Percentiles rank a stretch among this genome's conserved stretches.
These are phyloP conservation scores for Phytophthora pisi DNA, from an alignment of 352 stramenopile species.

Conservation along the genomic window DNA sequence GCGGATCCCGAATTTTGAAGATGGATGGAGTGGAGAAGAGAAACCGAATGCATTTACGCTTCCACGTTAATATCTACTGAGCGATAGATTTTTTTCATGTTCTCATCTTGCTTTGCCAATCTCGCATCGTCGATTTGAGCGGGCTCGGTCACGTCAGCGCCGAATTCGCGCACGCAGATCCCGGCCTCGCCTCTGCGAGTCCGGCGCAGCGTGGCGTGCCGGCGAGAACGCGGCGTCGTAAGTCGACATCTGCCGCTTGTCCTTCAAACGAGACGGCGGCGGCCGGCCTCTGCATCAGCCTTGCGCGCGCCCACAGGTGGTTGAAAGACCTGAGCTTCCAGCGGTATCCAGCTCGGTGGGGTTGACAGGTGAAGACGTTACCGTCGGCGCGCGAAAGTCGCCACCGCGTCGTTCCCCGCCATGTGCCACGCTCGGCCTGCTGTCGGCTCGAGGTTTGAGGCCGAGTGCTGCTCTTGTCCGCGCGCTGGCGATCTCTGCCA, in stretches of 20 bases:
- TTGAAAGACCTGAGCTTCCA: not conserved
- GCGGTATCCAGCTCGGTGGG: slow-evolving; percentile 28
- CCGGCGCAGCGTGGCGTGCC: slow-evolving; percentile 18
- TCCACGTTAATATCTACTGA: slow-evolving; percentile 23
- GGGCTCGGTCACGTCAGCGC: slow-evolving; percentile 3
- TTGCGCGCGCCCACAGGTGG: not conserved
- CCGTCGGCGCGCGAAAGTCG: slow-evolving; percentile 15
- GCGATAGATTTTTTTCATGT: slow-evolving; percentile 26
- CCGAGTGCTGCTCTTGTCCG: not conserved
- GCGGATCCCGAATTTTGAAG: slow-evolving; percentile 18
- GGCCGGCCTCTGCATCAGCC: slow-evolving; percentile 11
- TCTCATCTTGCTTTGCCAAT: slow-evolving; percentile 5
- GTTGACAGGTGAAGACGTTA: slow-evolving; percentile 13
- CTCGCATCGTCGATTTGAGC: slow-evolving; percentile 24
- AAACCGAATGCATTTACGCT: slow-evolving; percentile 22
- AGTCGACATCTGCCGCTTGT: slow-evolving; percentile 10
- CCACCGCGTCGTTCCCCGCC: slow-evolving; percentile 21
- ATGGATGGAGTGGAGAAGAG: slow-evolving; percentile 1
- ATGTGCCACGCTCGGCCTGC: slow-evolving; percentile 22
- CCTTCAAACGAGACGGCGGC: slow-evolving; percentile 24
- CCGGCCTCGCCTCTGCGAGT: slow-evolving; percentile 12
- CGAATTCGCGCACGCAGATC: not conserved
- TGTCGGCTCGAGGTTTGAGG: slow-evolving; percentile 23
- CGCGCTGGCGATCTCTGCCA: slow-evolving; percentile 27
- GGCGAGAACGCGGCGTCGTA: slow-evolving; percentile 22